Evolutionary conservation across 2,329 filamentous ascomycete genomes (phyloP).

Genomic region (Venturia nashicola): DNA sequence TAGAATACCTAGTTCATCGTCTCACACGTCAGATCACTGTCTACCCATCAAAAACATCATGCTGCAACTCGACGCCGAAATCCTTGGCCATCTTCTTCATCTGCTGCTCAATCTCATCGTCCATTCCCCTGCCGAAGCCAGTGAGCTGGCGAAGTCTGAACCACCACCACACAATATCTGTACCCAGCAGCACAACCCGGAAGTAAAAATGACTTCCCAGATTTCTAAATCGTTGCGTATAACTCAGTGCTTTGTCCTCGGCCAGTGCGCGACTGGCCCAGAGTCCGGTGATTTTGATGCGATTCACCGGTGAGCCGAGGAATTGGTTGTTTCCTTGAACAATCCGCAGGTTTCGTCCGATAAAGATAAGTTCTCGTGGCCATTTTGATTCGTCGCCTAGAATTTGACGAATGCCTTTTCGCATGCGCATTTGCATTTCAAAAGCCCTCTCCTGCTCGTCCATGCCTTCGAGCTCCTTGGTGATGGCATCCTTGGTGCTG

Average conservation of each 20-base stretch:
- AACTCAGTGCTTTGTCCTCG: constrained; percentile 54
- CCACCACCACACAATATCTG: constrained; percentile 74
- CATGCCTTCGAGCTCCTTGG: constrained; percentile 38
- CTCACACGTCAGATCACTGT: neutral
- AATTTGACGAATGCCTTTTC: constrained; percentile 63
- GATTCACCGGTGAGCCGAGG: constrained; percentile 75
- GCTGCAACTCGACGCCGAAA: constrained; percentile 82
- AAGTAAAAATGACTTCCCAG: constrained; percentile 74
- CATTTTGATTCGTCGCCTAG: constrained; percentile 77
- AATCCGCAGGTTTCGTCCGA: constrained; percentile 82
- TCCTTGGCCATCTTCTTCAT: constrained; percentile 85
- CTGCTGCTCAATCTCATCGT: constrained; percentile 79
- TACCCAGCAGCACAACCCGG: constrained; percentile 58
- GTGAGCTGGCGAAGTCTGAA: constrained; percentile 66
- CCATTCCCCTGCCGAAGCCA: constrained; percentile 72
- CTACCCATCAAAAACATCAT: constrained; percentile 76
- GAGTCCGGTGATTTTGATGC: constrained; percentile 83
- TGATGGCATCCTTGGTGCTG: constrained; percentile 48
- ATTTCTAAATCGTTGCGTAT: constrained; percentile 52
- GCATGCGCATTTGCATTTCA: constrained; percentile 66
- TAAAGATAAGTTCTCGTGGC: constrained; percentile 84
- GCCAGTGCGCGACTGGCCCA: constrained; percentile 83
- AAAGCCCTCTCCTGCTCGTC: constrained; percentile 52
- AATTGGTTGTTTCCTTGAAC: constrained; percentile 91
- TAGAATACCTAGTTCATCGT: no score